A percentile compares a stretch with the other conserved stretches of the same genome.
phyloP scores from a whole-genome alignment of 345 rosid species.

The Salix purpurea region DNA sequence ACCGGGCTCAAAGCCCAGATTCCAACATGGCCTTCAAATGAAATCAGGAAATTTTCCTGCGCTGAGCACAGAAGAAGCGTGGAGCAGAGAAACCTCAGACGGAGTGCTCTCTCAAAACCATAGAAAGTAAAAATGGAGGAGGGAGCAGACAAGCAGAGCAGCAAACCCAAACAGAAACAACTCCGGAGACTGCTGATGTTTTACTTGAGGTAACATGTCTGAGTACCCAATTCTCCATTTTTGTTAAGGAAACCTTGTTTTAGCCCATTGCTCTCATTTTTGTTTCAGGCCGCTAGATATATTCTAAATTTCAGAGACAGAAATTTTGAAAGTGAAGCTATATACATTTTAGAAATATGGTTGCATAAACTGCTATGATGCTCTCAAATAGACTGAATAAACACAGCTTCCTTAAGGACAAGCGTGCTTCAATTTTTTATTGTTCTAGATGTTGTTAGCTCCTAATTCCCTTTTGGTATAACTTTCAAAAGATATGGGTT shows the following conservation, averaged over 20 bases:
- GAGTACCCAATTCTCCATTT: background rate
- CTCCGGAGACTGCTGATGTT: slow-evolving; percentile 47
- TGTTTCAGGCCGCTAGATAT: slow-evolving; percentile 82
- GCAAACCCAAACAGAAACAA: slow-evolving; percentile 7
- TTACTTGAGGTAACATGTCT: slow-evolving; percentile 48
- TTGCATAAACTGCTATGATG: background rate
- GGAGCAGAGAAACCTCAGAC: background rate
- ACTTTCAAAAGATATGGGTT: background rate
- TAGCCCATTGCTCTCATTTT: background rate
- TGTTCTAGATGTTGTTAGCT: background rate
- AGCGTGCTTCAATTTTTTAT: background rate
- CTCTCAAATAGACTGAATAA: background rate
- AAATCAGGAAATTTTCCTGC: background rate
- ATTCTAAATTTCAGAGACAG: background rate
- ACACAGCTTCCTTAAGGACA: background rate
- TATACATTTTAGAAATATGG: background rate
- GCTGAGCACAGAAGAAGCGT: background rate
- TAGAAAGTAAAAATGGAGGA: slow-evolving; percentile 31
- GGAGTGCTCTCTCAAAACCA: background rate
- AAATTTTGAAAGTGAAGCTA: background rate
- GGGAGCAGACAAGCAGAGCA: slow-evolving; percentile 23
- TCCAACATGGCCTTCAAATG: background rate
- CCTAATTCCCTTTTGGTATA: background rate
- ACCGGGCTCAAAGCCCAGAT: background rate
- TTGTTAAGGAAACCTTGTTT: background rate